Conservation (phyloP, 163 green algal genomes). For the Scenedesmus sp. region DNA sequence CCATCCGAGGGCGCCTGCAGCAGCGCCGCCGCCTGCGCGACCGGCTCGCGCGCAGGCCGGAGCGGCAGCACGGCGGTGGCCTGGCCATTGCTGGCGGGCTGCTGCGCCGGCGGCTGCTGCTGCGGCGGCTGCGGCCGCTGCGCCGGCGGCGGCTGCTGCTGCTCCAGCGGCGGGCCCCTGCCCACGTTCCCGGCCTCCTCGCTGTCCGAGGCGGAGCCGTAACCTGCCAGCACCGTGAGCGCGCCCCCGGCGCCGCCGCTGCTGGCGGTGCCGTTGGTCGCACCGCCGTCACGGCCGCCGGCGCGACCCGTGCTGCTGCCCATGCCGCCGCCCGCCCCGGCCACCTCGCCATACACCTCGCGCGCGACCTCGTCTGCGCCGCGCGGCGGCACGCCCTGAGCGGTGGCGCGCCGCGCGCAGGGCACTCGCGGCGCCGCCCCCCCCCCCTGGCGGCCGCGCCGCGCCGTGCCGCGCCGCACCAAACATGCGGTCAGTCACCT, state of each 20-base stretch:
- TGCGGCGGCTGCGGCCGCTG: constrained; percentile 24
- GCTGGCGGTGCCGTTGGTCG: background rate
- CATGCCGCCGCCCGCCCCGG: background rate
- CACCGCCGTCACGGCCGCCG: background rate
- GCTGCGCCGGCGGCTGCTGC: background rate
- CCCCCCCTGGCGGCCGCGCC: no score
- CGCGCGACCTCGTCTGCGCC: constrained; percentile 43
- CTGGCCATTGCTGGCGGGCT: no score
- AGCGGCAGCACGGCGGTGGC: no score
- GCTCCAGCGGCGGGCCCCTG: no score
- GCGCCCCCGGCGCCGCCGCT: background rate
- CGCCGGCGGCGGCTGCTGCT: background rate
- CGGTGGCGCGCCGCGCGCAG: no score
- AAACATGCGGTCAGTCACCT: constrained; percentile 63
- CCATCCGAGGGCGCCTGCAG: no score
- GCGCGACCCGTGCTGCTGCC: background rate
- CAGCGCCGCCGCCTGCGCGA: no score
- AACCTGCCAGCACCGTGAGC: constrained; percentile 4
- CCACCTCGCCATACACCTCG: constrained; percentile 39
- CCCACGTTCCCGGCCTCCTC: constrained; percentile 10
- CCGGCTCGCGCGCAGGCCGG: no score
- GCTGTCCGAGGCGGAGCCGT: constrained; percentile 27
- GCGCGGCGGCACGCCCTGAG: no score
- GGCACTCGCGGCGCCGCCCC: no score
- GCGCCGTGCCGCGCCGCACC: constrained; percentile 51